phyloP scores from a whole-genome alignment of 805 yeast genomes.

The Lipomyces yamadae region DNA sequence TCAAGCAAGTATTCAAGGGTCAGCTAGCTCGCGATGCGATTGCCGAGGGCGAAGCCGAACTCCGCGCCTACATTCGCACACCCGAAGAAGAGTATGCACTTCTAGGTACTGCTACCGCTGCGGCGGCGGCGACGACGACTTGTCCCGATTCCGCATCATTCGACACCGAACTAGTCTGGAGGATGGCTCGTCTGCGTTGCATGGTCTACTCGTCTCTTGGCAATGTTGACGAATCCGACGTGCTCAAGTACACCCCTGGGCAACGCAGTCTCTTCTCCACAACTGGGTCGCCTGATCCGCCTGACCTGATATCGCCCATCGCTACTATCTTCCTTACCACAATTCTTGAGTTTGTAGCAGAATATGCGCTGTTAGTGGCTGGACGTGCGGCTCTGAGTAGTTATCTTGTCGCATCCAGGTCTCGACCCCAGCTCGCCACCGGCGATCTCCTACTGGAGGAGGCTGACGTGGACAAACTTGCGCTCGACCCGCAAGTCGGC shows the following conservation, averaged over 20 bases:
- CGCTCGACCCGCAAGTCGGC: slow-evolving; percentile 25
- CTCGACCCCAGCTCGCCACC: slow-evolving; percentile 7
- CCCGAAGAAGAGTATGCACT: slow-evolving; percentile 17
- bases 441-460: neutral
- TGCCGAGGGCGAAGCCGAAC: slow-evolving; percentile 24
- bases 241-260: slow-evolving; percentile 14
- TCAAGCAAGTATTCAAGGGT: slow-evolving; percentile 10
- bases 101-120: neutral
- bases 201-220: slow-evolving; percentile 32
- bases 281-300: neutral
- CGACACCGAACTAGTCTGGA: slow-evolving; percentile 19
- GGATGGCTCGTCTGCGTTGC: slow-evolving; percentile 22
- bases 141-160: slow-evolving; percentile 14
- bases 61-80: slow-evolving; percentile 15
- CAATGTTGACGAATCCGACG: slow-evolving; percentile 28
- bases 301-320: slow-evolving; percentile 17
- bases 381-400: slow-evolving; percentile 29
- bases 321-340: slow-evolving; percentile 22
- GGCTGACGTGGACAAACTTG: slow-evolving; percentile 18
- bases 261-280: slow-evolving; percentile 13
- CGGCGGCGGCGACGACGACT: neutral
- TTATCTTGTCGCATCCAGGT: slow-evolving; percentile 16
- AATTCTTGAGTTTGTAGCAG: slow-evolving; percentile 19
- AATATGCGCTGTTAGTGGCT: slow-evolving; percentile 15
- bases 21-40: slow-evolving; percentile 26